These are phyloP conservation scores for Sungouiella blattae DNA, from an alignment of 805 yeast species.

Conservation along the genomic window DNA sequence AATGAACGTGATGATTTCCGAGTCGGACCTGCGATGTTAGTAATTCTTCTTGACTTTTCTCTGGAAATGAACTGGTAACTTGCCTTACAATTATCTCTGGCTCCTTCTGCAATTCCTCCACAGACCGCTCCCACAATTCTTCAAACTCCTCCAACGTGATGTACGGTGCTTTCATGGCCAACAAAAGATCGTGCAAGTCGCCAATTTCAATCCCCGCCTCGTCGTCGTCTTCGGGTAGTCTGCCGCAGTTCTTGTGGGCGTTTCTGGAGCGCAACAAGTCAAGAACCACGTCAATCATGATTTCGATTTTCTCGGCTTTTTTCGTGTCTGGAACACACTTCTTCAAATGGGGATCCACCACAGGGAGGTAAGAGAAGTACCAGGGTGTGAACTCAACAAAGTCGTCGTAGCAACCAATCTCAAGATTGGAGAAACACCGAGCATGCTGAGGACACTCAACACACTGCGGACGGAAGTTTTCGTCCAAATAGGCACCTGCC, in stretches of 20 bases:
- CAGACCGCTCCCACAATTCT: slow-evolving; percentile 67
- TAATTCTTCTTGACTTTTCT: too few species aligned
- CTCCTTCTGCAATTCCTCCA: slow-evolving; percentile 57
- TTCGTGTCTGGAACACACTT: slow-evolving; percentile 72
- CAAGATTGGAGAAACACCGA: slow-evolving; percentile 58
- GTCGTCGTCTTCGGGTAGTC: slow-evolving; percentile 34
- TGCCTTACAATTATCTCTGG: slow-evolving; percentile 78
- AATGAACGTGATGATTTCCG: slow-evolving; percentile 15
- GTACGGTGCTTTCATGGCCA: slow-evolving; percentile 42
- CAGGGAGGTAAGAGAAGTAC: slow-evolving; percentile 55
- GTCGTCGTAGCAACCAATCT: slow-evolving; percentile 69
- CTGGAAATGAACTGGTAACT: slow-evolving; percentile 37
- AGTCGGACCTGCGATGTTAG: slow-evolving; percentile 29
- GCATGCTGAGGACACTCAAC: slow-evolving; percentile 80
- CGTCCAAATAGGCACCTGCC: slow-evolving; percentile 45
- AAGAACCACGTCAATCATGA: slow-evolving; percentile 63
- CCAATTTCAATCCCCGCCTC: slow-evolving; percentile 49
- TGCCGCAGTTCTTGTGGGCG: slow-evolving; percentile 62
- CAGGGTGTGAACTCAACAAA: slow-evolving; percentile 51
- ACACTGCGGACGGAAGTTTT: slow-evolving; percentile 57
- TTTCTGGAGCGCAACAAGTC: slow-evolving; percentile 64
- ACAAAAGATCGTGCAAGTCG: slow-evolving; percentile 53
- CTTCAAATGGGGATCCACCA: slow-evolving; percentile 47
- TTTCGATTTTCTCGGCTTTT: slow-evolving; percentile 62
- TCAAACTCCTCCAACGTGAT: slow-evolving; percentile 64